These are phyloP conservation scores for Leccinum angustisporum DNA, from an alignment of 1,284 basidiomycete genomes.

Conservation along the genomic window DNA sequence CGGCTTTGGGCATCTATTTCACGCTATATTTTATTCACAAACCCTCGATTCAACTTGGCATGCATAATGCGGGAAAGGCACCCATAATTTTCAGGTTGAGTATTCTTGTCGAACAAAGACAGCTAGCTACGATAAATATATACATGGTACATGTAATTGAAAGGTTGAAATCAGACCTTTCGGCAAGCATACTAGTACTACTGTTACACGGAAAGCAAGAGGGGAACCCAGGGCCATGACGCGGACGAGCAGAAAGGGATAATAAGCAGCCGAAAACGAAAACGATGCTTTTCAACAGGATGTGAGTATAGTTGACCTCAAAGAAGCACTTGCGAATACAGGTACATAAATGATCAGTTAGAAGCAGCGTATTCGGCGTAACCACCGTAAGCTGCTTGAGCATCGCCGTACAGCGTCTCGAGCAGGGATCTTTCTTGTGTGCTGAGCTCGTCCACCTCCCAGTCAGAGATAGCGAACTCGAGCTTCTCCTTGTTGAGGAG, in stretches of 20 bases:
- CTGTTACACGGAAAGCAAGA: background rate
- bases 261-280: background rate
- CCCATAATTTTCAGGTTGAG: background rate
- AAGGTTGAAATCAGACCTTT: background rate
- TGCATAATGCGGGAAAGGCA: background rate
- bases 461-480: slow-evolving; percentile 22
- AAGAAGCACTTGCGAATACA: background rate
- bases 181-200: background rate
- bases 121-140: background rate
- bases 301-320: background rate
- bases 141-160: background rate
- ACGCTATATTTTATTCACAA: background rate
- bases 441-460: slow-evolving; percentile 23
- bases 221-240: background rate
- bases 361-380: slow-evolving; percentile 10
- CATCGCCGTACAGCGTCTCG: slow-evolving; percentile 24
- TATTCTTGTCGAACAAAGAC: background rate
- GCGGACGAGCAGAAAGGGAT: background rate
- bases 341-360: slow-evolving; percentile 5
- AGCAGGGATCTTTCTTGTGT: slow-evolving; percentile 21
- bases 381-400: slow-evolving; percentile 24
- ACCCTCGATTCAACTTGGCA: background rate
- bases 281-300: background rate
- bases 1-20: background rate
- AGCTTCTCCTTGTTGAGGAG: slow-evolving; percentile 25